A percentile compares a stretch with the other conserved stretches of the same genome.
phyloP scores from a whole-genome alignment of 148 eudicot species.

The Cornus controversa region DNA sequence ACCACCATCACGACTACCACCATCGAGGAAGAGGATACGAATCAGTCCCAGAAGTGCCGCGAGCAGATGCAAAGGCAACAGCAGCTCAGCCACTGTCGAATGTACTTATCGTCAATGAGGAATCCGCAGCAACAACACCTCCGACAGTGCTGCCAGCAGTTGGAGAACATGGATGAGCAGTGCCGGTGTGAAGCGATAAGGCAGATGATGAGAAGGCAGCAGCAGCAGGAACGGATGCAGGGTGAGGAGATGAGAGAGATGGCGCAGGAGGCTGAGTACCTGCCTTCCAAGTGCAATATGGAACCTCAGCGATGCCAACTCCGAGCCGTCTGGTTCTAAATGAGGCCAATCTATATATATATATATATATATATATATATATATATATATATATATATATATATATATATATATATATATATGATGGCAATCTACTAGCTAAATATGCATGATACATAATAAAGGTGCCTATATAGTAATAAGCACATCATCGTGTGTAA shows the following conservation, averaged over 20 bases:
- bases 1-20: neutral
- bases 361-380: too few relatives aligned
- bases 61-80: conserved; percentile 25
- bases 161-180: conserved; percentile 22
- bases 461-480: too few relatives aligned
- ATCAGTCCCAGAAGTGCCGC: conserved; percentile 17
- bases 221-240: conserved; percentile 18
- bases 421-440: neutral
- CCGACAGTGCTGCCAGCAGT: conserved; percentile 32
- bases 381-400: too few relatives aligned
- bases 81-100: conserved; percentile 29
- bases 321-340: neutral
- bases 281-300: conserved; percentile 28
- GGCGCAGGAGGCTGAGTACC: conserved; percentile 21
- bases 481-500: too few relatives aligned
- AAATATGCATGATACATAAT: neutral
- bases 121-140: conserved; percentile 20
- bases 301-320: conserved; percentile 10
- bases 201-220: conserved; percentile 17
- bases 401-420: too few relatives aligned
- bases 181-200: conserved; percentile 34
- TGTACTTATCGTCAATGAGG: conserved; percentile 14
- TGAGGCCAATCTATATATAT: neutral
- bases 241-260: conserved; percentile 19
- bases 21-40: neutral